A percentile compares a stretch with the other conserved stretches of the same genome.
Evolutionary conservation across 495 filamentous ascomycete genomes (phyloP).

Genomic region (Penicillium herquei): DNA sequence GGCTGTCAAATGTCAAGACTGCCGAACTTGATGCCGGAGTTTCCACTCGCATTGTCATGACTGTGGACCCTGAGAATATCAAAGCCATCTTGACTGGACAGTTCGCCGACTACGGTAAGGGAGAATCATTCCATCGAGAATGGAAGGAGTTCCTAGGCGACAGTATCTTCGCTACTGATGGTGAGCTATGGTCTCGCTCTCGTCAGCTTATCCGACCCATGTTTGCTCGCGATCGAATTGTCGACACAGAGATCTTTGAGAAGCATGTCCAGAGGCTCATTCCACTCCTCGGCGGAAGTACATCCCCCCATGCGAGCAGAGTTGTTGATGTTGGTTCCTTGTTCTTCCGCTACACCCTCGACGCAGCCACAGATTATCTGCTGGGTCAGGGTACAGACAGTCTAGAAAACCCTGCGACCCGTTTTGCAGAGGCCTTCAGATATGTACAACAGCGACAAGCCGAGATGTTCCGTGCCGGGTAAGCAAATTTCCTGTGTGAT

Average conservation of each 20-base stretch:
- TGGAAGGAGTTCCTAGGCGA: constrained; percentile 76
- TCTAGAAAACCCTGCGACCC: constrained; percentile 50
- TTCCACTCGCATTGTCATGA: constrained; percentile 58
- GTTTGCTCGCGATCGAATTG: constrained; percentile 78
- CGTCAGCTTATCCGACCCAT: constrained; percentile 79
- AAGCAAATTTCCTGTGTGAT: constrained; percentile 14
- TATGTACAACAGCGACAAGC: constrained; percentile 70
- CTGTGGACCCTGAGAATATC: constrained; percentile 62
- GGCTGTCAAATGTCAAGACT: constrained; percentile 46
- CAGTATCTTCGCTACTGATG: constrained; percentile 78
- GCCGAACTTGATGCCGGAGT: constrained; percentile 57
- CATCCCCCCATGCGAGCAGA: constrained; percentile 39
- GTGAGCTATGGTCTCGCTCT: constrained; percentile 68
- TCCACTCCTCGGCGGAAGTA: constrained; percentile 51
- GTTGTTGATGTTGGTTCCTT: constrained; percentile 67
- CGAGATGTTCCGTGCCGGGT: constrained; percentile 56
- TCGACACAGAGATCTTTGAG: constrained; percentile 79
- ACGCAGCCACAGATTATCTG: constrained; percentile 81
- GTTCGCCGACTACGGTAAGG: constrained; percentile 69
- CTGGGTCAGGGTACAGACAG: constrained; percentile 75
- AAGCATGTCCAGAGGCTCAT: constrained; percentile 69
- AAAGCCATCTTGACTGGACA: constrained; percentile 80
- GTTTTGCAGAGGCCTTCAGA: constrained; percentile 72
- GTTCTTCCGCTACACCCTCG: constrained; percentile 80
- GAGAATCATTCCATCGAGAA: constrained; percentile 62